phyloP scores from a whole-genome alignment of 2,329 filamentous ascomycete genomes.

The Nigrospora sphaerica region DNA sequence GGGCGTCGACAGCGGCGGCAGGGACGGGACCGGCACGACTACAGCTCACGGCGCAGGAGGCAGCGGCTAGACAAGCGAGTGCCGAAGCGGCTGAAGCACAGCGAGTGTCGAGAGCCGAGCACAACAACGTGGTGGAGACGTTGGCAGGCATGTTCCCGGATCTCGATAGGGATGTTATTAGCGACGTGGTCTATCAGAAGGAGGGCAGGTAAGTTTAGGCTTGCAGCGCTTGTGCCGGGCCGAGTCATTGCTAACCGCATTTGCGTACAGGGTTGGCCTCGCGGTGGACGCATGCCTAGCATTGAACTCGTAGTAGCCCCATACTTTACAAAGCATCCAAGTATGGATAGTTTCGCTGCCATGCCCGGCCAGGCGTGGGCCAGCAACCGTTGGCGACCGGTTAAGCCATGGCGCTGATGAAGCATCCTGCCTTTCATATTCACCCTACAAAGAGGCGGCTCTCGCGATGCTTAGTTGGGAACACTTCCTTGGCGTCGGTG shows the following conservation, averaged over 20 bases:
- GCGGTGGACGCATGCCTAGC: slow-evolving; percentile 84
- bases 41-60: slow-evolving; percentile 69
- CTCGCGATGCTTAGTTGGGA: no score
- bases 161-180: slow-evolving; percentile 87
- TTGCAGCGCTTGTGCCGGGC: background rate
- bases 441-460: no score
- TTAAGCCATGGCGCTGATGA: no score
- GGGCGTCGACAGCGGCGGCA: slow-evolving; percentile 21
- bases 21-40: slow-evolving; percentile 20
- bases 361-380: no score
- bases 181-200: slow-evolving; percentile 93
- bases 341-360: background rate
- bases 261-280: slow-evolving; percentile 58
- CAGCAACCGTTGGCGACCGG: no score
- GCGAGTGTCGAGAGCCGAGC: slow-evolving; percentile 74
- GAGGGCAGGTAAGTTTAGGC: slow-evolving; percentile 68
- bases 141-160: slow-evolving; percentile 95
- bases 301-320: slow-evolving; percentile 32
- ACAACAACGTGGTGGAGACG: slow-evolving; percentile 87
- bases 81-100: slow-evolving; percentile 85
- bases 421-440: no score
- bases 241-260: slow-evolving; percentile 3
- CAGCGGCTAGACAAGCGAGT: slow-evolving; percentile 82
- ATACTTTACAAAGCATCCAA: background rate
- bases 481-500: no score